Percentiles rank a stretch among this genome's conserved stretches.
Conservation (phyloP, 805 yeast species). For the Starmerella floricola region DNA sequence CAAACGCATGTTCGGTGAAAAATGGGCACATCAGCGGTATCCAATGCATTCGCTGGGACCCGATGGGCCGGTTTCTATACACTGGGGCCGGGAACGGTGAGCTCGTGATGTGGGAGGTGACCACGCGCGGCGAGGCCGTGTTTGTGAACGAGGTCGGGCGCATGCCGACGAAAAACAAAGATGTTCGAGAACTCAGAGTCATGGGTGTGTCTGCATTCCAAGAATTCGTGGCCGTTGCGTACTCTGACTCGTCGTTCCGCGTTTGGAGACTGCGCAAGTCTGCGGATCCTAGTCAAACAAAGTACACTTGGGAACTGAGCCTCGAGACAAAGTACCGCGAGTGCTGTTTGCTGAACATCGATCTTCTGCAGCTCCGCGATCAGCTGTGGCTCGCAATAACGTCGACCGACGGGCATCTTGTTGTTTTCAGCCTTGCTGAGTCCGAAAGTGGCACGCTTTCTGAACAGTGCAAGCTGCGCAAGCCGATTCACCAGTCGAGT, state of each 20-base stretch:
- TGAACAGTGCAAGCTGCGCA: slow-evolving; percentile 17
- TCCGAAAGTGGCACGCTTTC: not conserved
- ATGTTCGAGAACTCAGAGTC: slow-evolving; percentile 71
- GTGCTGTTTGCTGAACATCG: slow-evolving; percentile 62
- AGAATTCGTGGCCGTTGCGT: slow-evolving; percentile 50
- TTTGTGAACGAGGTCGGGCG: slow-evolving; percentile 40
- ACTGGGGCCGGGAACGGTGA: slow-evolving; percentile 70
- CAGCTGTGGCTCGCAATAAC: slow-evolving; percentile 39
- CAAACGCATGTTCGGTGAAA: slow-evolving; percentile 29
- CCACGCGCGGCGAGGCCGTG: slow-evolving; percentile 31
- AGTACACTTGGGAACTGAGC: slow-evolving; percentile 35
- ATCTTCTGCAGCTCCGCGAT: slow-evolving; percentile 31
- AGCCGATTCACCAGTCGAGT: slow-evolving; percentile 73
- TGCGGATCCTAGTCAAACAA: slow-evolving; percentile 20
- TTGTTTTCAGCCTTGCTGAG: slow-evolving; percentile 44
- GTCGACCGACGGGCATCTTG: slow-evolving; percentile 74
- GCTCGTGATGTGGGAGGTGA: slow-evolving; percentile 63
- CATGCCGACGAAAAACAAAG: slow-evolving; percentile 38
- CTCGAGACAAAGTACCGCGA: slow-evolving; percentile 47
- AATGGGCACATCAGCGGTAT: slow-evolving; percentile 82
- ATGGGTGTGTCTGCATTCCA: slow-evolving; percentile 62
- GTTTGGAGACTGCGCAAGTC: slow-evolving; percentile 44
- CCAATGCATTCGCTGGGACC: slow-evolving; percentile 51
- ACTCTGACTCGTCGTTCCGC: slow-evolving; percentile 71
- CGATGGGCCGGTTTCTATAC: slow-evolving; percentile 32